phyloP scores from a whole-genome alignment of 2,329 filamentous ascomycete genomes.

The Neurospora crassa region DNA sequence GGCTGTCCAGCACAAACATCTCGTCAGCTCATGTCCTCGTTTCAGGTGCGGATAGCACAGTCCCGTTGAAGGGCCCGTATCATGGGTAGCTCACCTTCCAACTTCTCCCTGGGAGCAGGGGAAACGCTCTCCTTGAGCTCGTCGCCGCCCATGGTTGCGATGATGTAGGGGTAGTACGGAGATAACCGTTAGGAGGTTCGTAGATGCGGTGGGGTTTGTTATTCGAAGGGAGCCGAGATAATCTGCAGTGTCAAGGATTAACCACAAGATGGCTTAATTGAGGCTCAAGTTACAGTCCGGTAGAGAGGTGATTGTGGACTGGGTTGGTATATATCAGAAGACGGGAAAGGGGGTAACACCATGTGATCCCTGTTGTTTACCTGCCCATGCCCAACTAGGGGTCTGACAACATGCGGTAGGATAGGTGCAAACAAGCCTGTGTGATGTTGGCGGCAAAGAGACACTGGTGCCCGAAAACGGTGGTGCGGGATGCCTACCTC shows the following conservation, averaged over 20 bases:
- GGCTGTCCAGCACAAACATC: constrained; percentile 41
- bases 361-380: background rate
- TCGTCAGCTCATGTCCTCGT: background rate
- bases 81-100: constrained; percentile 51
- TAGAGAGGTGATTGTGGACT: background rate
- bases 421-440: background rate
- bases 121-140: constrained; percentile 29
- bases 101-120: constrained; percentile 58
- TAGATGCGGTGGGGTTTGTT: constrained; percentile 1
- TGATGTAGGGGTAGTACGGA: background rate
- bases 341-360: background rate
- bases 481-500: background rate
- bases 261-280: background rate
- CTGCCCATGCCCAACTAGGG: background rate
- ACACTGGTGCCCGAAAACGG: background rate
- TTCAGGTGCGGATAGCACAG: background rate
- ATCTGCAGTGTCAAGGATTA: background rate
- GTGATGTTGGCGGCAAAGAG: background rate
- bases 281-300: background rate
- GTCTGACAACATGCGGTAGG: background rate
- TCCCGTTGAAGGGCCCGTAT: background rate
- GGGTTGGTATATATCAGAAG: background rate
- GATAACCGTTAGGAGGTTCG: background rate
- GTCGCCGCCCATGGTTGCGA: constrained; percentile 16
- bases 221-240: background rate